A percentile compares a stretch with the other conserved stretches of the same genome.
phyloP scores from a whole-genome alignment of 495 filamentous ascomycete species.

The Penicillium desertorum region DNA sequence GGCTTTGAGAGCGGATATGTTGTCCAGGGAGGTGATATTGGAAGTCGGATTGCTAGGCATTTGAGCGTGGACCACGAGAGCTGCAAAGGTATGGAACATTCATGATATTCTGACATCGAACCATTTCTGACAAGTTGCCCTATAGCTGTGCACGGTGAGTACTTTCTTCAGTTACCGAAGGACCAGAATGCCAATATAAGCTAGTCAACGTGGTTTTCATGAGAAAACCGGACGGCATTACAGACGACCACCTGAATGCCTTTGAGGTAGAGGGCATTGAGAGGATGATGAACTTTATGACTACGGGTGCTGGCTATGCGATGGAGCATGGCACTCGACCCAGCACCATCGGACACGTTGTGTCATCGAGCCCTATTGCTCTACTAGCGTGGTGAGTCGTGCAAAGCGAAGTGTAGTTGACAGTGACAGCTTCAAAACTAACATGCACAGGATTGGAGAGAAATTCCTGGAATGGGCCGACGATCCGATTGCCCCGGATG shows the following conservation, averaged over 20 bases:
- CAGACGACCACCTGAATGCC: slow-evolving; percentile 44
- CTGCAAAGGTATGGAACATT: slow-evolving; percentile 42
- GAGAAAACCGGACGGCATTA: slow-evolving; percentile 58
- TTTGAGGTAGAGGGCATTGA: slow-evolving; percentile 38
- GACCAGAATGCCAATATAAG: slow-evolving; percentile 5
- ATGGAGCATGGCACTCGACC: slow-evolving; percentile 59
- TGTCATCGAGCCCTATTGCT: slow-evolving; percentile 58
- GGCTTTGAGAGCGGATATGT: slow-evolving; percentile 62
- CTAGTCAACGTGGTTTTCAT: slow-evolving; percentile 43
- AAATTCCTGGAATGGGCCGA: slow-evolving; percentile 68
- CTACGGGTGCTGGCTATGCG: slow-evolving; percentile 52
- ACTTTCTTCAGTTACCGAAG: neutral
- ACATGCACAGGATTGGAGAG: slow-evolving; percentile 56
- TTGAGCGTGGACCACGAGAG: slow-evolving; percentile 42
- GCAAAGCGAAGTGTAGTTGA: neutral
- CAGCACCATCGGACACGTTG: slow-evolving; percentile 59
- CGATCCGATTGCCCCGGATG: slow-evolving; percentile 47
- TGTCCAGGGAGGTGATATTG: slow-evolving; percentile 67
- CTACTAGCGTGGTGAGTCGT: slow-evolving; percentile 60
- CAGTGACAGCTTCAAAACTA: neutral
- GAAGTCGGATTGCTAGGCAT: slow-evolving; percentile 48
- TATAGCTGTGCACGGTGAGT: slow-evolving; percentile 40
- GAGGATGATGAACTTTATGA: slow-evolving; percentile 33
- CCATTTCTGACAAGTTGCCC: slow-evolving; percentile 5
- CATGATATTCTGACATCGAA: neutral